Percentiles rank a stretch among this genome's conserved stretches.
Evolutionary conservation across 345 rosid genomes (phyloP).

Genomic region (Lumnitzera racemosa): DNA sequence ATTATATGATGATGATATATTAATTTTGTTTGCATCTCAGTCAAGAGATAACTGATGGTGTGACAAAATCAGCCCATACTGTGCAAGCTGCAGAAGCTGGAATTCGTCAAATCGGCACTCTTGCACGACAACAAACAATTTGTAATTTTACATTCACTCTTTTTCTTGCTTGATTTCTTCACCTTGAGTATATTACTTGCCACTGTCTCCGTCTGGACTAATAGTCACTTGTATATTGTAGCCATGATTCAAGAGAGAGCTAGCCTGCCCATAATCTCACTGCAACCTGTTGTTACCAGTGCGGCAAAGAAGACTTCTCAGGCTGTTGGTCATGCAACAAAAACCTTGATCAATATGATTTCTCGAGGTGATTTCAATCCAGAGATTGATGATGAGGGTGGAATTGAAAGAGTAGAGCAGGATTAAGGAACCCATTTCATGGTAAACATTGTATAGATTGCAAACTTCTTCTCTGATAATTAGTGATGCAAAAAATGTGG

Average conservation of each 20-base stretch:
- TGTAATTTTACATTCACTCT: conserved; percentile 26
- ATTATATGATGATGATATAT: neutral
- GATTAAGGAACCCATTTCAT: neutral
- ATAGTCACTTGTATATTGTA: conserved; percentile 20
- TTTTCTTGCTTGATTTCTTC: neutral
- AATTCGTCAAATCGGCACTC: conserved; percentile 64
- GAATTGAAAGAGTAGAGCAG: conserved; percentile 22
- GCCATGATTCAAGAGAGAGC: conserved; percentile 95
- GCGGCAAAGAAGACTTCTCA: conserved; percentile 75
- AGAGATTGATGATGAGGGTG: conserved; percentile 22
- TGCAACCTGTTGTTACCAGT: conserved; percentile 69
- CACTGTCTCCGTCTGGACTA: neutral
- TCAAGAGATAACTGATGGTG: conserved; percentile 86
- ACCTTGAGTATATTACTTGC: neutral
- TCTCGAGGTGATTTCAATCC: conserved; percentile 38
- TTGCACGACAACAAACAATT: conserved; percentile 74
- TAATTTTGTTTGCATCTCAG: conserved; percentile 28
- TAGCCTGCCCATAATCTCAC: conserved; percentile 63
- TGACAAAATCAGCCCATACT: conserved; percentile 81
- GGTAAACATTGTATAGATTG: conserved; percentile 9
- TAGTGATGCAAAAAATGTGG: too few species aligned
- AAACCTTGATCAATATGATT: conserved; percentile 52
- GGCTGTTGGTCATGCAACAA: conserved; percentile 79
- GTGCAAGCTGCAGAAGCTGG: conserved; percentile 93
- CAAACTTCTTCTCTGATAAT: neutral